Conservation (phyloP, 257 asterid species). For the Nyctanthes arbortristis region DNA sequence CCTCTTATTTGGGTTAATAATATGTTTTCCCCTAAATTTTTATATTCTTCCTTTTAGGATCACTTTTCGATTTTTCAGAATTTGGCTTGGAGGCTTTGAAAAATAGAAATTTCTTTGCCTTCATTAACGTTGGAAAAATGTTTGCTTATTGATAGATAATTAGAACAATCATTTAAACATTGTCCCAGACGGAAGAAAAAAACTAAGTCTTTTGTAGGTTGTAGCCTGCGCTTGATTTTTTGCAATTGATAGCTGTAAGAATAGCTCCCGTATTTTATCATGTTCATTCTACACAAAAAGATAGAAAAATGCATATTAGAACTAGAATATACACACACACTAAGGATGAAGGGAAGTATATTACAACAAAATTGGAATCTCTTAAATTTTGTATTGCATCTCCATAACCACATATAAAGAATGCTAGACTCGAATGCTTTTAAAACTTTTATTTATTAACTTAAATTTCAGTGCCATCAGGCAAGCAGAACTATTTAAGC, state of each 20-base stretch:
- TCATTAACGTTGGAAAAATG: no score
- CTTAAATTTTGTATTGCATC: not conserved
- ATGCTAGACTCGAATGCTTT: not conserved
- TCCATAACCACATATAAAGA: not conserved
- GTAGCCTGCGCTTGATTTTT: slow-evolving; percentile 84
- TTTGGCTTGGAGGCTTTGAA: no score
- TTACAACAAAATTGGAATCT: not conserved
- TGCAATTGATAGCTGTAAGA: slow-evolving; percentile 75
- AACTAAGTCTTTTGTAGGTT: slow-evolving; percentile 59
- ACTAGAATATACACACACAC: slow-evolving; percentile 5
- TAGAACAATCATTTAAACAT: no score
- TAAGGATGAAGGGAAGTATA: slow-evolving; percentile 2
- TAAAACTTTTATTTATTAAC: not conserved
- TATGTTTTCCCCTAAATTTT: no score
- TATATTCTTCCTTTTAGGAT: no score
- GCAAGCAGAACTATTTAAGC: no score
- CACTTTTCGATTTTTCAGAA: no score
- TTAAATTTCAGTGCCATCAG: no score
- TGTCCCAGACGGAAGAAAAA: no score
- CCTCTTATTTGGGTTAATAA: no score
- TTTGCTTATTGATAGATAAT: no score
- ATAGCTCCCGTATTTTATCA: slow-evolving; percentile 87
- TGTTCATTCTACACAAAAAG: slow-evolving; percentile 65
- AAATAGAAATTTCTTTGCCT: no score
- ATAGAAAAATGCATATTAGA: not conserved